phyloP scores from a whole-genome alignment of 768 basidiomycete genomes.

The Termitomyces sp. region DNA sequence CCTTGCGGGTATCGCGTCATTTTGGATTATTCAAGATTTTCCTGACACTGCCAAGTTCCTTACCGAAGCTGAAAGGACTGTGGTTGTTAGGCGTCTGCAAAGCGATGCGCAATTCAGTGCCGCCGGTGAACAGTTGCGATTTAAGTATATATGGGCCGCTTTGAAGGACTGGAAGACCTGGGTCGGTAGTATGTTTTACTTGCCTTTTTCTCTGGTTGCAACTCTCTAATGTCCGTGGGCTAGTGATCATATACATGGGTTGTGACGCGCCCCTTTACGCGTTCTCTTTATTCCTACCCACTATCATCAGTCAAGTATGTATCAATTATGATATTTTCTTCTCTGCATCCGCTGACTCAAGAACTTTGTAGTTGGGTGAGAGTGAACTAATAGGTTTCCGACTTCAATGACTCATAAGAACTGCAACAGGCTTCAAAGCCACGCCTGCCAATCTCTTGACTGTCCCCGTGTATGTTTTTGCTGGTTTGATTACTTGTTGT shows the following conservation, averaged over 20 bases:
- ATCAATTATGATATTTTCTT: not conserved
- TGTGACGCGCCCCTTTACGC: slow-evolving; percentile 68
- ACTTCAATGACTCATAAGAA: not conserved
- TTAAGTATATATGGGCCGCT: slow-evolving; percentile 55
- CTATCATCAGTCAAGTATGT: slow-evolving; percentile 66
- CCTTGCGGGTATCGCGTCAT: slow-evolving; percentile 58
- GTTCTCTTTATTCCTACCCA: slow-evolving; percentile 73
- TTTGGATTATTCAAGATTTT: slow-evolving; percentile 80
- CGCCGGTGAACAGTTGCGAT: slow-evolving; percentile 55
- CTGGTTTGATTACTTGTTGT: slow-evolving; percentile 58
- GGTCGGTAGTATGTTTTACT: slow-evolving; percentile 38
- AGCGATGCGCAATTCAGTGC: slow-evolving; percentile 68
- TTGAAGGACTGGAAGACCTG: slow-evolving; percentile 74
- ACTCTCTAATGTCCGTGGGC: not conserved
- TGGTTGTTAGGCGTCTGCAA: slow-evolving; percentile 62
- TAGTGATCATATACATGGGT: slow-evolving; percentile 54
- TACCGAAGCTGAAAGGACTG: slow-evolving; percentile 61
- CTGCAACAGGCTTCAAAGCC: slow-evolving; percentile 48
- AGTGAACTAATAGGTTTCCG: not conserved
- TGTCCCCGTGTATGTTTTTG: slow-evolving; percentile 70
- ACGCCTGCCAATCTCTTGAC: slow-evolving; percentile 73
- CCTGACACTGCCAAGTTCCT: slow-evolving; percentile 79
- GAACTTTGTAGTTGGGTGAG: slow-evolving; percentile 24
- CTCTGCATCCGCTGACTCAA: slow-evolving; percentile 1
- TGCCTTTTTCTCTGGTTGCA: not conserved